These are phyloP conservation scores for Schizosaccharomyces japonicus DNA, from an alignment of 805 yeast genomes.

Conservation along the genomic window DNA sequence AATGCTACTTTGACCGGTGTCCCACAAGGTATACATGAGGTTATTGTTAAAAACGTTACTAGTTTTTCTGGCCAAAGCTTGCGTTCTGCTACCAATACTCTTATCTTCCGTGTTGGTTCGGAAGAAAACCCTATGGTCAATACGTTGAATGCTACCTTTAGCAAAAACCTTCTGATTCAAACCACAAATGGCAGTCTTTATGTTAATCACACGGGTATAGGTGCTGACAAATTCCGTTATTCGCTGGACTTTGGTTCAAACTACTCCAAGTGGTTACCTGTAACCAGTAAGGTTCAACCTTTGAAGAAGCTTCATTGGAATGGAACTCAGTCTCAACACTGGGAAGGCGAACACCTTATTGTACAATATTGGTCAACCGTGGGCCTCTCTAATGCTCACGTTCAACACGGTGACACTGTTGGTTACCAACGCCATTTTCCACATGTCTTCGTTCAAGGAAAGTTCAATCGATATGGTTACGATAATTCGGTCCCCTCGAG, in stretches of 20 bases:
- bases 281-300: background rate
- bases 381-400: background rate
- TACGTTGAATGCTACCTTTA: background rate
- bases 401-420: constrained; percentile 1
- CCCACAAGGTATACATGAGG: background rate
- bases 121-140: constrained; percentile 4
- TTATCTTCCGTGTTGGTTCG: background rate
- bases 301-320: background rate
- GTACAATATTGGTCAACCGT: constrained; percentile 2
- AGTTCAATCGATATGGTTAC: background rate
- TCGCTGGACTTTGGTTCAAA: background rate
- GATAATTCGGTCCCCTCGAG: background rate
- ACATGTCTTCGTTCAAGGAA: constrained; percentile 1
- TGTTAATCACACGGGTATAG: background rate
- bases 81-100: background rate
- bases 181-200: background rate
- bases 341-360: constrained; percentile 1
- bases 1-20: background rate
- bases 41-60: background rate
- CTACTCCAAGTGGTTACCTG: background rate
- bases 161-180: background rate
- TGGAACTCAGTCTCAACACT: background rate
- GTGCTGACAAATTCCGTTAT: constrained; percentile 1
- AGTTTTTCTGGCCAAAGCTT: background rate
- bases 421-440: background rate